phyloP scores from a whole-genome alignment of 164 flowering plant genomes.

The Litsea cubeba region DNA sequence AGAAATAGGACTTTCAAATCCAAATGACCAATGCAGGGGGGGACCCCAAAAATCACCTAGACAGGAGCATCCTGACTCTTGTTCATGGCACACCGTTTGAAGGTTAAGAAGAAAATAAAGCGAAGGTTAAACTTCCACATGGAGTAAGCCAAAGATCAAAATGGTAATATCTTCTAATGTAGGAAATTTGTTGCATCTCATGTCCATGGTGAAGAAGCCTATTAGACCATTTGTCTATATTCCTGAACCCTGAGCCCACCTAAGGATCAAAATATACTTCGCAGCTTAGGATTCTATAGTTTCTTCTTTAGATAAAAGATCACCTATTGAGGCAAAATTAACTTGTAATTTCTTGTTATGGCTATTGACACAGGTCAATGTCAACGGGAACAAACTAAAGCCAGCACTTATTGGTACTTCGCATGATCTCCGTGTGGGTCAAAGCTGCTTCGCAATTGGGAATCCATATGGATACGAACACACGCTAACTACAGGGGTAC shows the following conservation, averaged over 20 bases:
- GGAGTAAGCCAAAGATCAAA: too few species aligned
- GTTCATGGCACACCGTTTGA: too few species aligned
- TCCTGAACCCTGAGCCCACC: background rate
- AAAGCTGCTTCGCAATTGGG: slow-evolving; percentile 90
- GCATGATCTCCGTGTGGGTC: slow-evolving; percentile 62
- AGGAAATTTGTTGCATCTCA: too few species aligned
- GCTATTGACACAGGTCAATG: slow-evolving; percentile 49
- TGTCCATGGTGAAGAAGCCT: background rate
- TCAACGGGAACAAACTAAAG: slow-evolving; percentile 50
- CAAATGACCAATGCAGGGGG: too few species aligned
- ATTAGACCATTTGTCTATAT: too few species aligned
- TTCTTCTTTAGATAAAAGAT: background rate
- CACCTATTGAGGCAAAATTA: background rate
- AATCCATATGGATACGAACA: slow-evolving; percentile 90
- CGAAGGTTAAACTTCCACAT: too few species aligned
- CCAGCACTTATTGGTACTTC: slow-evolving; percentile 72
- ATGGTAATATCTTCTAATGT: too few species aligned
- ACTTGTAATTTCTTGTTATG: background rate
- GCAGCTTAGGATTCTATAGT: background rate
- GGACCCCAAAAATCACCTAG: too few species aligned
- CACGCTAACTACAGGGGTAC: slow-evolving; percentile 92
- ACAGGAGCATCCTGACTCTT: too few species aligned
- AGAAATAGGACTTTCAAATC: too few species aligned
- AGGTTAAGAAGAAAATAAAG: too few species aligned
- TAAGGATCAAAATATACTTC: background rate